These are phyloP conservation scores for Fraxinus ornus DNA, from an alignment of 305 asterid genomes.

Conservation along the genomic window DNA sequence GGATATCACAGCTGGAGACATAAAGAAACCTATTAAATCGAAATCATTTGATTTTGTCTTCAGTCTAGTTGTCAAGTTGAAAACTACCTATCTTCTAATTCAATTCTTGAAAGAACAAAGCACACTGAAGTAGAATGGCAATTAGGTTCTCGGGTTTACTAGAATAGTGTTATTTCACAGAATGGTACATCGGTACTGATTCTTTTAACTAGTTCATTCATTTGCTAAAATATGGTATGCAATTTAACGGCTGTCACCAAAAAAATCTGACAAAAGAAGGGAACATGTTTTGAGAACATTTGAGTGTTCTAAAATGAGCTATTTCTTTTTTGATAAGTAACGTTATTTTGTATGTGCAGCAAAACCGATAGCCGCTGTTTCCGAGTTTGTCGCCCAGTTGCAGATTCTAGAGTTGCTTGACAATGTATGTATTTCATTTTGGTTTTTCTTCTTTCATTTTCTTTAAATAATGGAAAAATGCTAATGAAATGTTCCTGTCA, in stretches of 20 bases:
- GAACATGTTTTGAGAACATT: neutral
- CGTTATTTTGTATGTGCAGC: slow-evolving; percentile 45
- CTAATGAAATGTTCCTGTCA: neutral
- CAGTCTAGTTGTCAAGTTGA: neutral
- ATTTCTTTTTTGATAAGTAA: slow-evolving; percentile 6
- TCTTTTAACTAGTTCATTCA: neutral
- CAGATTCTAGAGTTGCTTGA: slow-evolving; percentile 89
- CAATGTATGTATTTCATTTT: slow-evolving; percentile 47
- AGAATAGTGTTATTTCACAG: neutral
- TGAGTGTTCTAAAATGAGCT: neutral
- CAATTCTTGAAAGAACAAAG: neutral
- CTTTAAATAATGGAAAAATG: neutral
- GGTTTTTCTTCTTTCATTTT: neutral
- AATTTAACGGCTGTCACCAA: neutral
- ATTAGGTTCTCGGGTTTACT: neutral
- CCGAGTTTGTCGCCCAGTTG: slow-evolving; percentile 81
- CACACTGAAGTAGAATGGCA: neutral
- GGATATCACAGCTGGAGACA: neutral
- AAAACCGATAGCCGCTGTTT: slow-evolving; percentile 68
- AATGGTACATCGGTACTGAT: neutral
- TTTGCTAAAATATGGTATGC: neutral
- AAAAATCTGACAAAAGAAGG: neutral
- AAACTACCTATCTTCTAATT: neutral
- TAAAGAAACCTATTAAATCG: neutral
- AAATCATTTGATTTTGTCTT: neutral